A percentile compares a stretch with the other conserved stretches of the same genome.
phyloP scores from a whole-genome alignment of 176 grass and related monocot species.

The Oryza glumipatula region DNA sequence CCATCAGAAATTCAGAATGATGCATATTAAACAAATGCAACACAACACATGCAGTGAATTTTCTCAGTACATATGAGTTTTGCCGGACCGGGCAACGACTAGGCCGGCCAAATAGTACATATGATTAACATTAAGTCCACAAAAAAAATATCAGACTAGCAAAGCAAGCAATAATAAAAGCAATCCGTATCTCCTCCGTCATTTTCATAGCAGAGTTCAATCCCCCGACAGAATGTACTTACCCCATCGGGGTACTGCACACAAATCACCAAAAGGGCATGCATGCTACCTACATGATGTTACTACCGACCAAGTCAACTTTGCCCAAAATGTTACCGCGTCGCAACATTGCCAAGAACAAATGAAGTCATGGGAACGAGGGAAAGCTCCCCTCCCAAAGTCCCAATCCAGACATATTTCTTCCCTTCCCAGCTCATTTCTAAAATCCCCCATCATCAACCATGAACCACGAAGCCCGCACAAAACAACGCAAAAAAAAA shows the following conservation, averaged over 20 bases:
- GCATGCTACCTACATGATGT: conserved; percentile 12
- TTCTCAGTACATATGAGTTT: neutral
- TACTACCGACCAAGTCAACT: neutral
- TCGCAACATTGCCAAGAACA: neutral
- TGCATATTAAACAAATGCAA: neutral
- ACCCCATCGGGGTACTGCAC: conserved; percentile 5
- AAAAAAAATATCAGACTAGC: neutral
- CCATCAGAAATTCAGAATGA: neutral
- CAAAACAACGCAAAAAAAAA: neutral
- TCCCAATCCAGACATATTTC: neutral
- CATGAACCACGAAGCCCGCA: neutral
- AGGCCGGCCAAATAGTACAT: too few species aligned
- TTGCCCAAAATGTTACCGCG: conserved; percentile 4
- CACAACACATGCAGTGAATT: neutral
- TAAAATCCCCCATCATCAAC: neutral
- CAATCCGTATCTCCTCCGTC: neutral
- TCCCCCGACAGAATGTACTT: conserved; percentile 19
- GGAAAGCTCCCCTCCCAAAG: neutral
- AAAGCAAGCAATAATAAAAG: neutral
- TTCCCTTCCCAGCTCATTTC: neutral
- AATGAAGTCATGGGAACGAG: neutral
- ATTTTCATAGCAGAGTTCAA: conserved; percentile 29
- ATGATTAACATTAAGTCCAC: neutral
- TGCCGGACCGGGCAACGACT: too few species aligned
- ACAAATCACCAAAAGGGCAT: conserved; percentile 17